Evolutionary conservation across 306 rosid genomes (phyloP).

Genomic region (Quercus berberidifolia): DNA sequence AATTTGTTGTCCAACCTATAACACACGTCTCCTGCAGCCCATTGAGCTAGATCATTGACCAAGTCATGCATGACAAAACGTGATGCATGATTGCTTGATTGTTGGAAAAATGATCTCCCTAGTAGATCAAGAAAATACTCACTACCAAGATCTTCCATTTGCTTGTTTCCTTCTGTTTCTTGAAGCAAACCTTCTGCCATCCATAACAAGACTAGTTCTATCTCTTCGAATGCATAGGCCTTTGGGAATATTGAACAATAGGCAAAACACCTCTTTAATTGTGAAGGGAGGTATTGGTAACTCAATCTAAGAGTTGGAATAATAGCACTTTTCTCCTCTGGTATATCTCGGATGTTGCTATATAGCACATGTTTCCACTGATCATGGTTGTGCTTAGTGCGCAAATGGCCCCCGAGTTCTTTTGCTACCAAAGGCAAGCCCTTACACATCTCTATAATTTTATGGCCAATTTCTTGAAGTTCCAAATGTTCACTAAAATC

Average conservation of each 20-base stretch:
- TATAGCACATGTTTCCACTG: background rate
- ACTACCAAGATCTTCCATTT: background rate
- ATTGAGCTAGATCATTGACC: slow-evolving; percentile 1
- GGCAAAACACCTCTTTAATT: background rate
- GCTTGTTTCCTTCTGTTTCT: background rate
- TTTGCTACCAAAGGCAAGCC: slow-evolving; percentile 2
- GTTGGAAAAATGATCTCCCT: background rate
- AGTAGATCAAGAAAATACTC: background rate
- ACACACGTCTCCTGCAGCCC: background rate
- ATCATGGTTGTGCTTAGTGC: background rate
- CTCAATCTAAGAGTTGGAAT: slow-evolving; percentile 2
- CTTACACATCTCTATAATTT: background rate
- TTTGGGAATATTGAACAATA: background rate
- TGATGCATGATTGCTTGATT: background rate
- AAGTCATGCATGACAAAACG: background rate
- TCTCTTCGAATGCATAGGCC: background rate
- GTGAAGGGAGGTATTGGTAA: background rate
- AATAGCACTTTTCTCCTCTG: background rate
- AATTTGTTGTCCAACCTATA: no score
- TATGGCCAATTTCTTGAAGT: no score
- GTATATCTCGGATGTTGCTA: background rate
- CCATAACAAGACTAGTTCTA: background rate
- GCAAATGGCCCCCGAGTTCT: background rate
- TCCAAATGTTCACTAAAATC: no score
- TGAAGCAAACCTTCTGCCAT: background rate